Percentiles rank a stretch among this genome's conserved stretches.
Conservation (phyloP, 768 basidiomycete species). For the Auricularia heimuer region DNA sequence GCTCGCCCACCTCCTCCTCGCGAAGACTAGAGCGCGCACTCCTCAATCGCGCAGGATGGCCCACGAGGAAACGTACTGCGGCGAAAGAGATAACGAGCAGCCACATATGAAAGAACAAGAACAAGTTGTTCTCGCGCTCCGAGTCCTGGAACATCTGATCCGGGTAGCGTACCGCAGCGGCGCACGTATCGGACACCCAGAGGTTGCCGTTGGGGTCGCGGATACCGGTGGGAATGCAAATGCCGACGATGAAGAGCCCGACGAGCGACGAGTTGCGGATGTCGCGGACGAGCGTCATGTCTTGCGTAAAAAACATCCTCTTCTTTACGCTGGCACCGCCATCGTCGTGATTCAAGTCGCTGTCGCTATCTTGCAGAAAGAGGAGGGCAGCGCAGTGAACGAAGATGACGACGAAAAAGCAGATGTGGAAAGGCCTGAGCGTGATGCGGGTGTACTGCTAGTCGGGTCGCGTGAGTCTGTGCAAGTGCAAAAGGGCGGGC, state of each 20-base stretch:
- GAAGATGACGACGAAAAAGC: slow-evolving; percentile 40
- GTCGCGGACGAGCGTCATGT: neutral
- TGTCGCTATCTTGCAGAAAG: slow-evolving; percentile 23
- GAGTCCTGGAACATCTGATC: neutral
- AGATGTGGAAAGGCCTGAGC: slow-evolving; percentile 36
- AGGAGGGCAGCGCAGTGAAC: slow-evolving; percentile 31
- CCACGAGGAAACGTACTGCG: slow-evolving; percentile 8
- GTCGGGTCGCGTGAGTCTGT: neutral
- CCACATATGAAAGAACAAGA: slow-evolving; percentile 1
- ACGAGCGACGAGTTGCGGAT: neutral
- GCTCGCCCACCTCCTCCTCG: too few species aligned
- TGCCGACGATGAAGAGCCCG: neutral
- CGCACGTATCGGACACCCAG: neutral
- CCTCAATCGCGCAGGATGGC: too few species aligned
- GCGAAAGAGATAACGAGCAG: neutral
- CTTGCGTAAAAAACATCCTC: neutral
- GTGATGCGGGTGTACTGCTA: slow-evolving; percentile 39
- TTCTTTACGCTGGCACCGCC: too few species aligned
- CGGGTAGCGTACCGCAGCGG: neutral
- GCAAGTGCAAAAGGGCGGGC: too few species aligned
- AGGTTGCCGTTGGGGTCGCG: neutral
- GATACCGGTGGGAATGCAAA: neutral
- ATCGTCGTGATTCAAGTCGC: too few species aligned
- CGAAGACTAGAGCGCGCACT: too few species aligned
- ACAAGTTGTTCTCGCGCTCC: neutral